phyloP scores from a whole-genome alignment of 768 basidiomycete species.

The Tylopilus balloui region DNA sequence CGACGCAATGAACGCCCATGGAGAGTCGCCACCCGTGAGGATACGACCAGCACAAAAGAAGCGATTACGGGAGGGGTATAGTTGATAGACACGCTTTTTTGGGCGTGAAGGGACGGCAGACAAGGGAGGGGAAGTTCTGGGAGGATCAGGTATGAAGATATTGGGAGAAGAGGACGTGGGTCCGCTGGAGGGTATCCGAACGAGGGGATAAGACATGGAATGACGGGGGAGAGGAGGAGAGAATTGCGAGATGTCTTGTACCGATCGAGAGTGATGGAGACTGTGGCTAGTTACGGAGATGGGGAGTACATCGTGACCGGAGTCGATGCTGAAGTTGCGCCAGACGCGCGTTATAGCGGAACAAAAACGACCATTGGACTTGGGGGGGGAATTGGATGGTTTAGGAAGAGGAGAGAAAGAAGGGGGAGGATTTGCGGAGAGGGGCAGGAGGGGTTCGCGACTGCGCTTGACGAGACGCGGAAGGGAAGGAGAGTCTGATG shows the following conservation, averaged over 20 bases:
- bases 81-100: conserved; percentile 51
- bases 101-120: conserved; percentile 31
- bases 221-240: conserved; percentile 9
- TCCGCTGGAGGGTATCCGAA: conserved; percentile 24
- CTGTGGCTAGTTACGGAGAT: conserved; percentile 2
- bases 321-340: conserved; percentile 51
- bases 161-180: conserved; percentile 23
- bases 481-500: conserved; percentile 24
- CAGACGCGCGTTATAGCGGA: conserved; percentile 55
- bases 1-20: conserved; percentile 72
- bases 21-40: conserved; percentile 82
- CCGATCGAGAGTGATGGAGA: conserved; percentile 8
- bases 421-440: conserved; percentile 15
- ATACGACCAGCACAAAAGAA: conserved; percentile 72
- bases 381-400: neutral
- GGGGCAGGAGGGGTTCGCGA: conserved; percentile 68
- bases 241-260: conserved; percentile 7
- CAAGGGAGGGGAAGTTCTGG: conserved; percentile 30
- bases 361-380: conserved; percentile 4
- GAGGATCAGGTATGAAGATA: conserved; percentile 29
- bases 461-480: conserved; percentile 49
- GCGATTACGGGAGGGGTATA: conserved; percentile 67
- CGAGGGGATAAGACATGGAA: conserved; percentile 21
- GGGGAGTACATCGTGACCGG: conserved; percentile 33
- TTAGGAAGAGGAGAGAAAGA: neutral